A percentile compares a stretch with the other conserved stretches of the same genome.
Conservation (phyloP, 2,329 filamentous ascomycete genomes). For the Nakataea oryzae region DNA sequence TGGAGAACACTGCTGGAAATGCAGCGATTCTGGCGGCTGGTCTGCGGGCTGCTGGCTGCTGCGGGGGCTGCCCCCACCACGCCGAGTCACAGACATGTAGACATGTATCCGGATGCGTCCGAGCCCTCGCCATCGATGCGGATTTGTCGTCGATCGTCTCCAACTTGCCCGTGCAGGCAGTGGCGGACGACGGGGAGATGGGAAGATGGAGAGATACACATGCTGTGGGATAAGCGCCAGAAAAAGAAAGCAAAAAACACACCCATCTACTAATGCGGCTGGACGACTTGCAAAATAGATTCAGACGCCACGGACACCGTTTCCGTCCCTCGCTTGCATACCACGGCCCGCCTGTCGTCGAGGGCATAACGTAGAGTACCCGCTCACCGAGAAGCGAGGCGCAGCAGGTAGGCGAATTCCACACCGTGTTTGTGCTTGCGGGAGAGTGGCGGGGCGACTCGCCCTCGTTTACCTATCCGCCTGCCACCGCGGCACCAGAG, state of each 20-base stretch:
- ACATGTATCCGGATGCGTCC: background rate
- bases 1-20: background rate
- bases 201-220: background rate
- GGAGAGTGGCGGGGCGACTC: background rate
- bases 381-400: background rate
- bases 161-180: background rate
- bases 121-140: background rate
- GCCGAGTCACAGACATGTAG: background rate
- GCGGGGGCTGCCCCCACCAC: slow-evolving; percentile 5
- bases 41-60: background rate
- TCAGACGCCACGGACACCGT: background rate
- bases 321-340: background rate
- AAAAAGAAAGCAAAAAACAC: too few species aligned
- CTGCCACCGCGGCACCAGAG: too few species aligned
- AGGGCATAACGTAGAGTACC: background rate
- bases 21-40: background rate
- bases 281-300: too few species aligned
- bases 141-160: background rate
- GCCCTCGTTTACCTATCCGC: too few species aligned
- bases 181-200: background rate
- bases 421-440: background rate
- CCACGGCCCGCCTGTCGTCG: background rate
- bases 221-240: too few species aligned
- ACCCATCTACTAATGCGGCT: too few species aligned
- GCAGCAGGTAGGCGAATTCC: background rate